Conservation (phyloP, 495 filamentous ascomycete species). For the Podospora comata region DNA sequence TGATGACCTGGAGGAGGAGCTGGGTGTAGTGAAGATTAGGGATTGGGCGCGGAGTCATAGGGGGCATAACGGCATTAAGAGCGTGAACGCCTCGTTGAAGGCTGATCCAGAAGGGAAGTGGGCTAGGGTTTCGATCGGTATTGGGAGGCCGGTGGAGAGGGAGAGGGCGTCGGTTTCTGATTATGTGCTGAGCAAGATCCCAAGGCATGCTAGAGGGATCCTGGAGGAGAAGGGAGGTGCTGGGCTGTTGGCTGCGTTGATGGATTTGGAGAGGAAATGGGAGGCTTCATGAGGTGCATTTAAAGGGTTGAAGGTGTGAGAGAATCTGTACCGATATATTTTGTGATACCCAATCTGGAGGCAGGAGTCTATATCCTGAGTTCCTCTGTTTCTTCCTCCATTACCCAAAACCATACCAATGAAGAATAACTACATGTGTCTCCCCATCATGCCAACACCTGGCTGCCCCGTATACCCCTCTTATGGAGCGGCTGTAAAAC, state of each 20-base stretch:
- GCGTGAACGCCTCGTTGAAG: constrained; percentile 51
- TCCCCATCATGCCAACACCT: too few species aligned
- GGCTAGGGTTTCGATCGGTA: constrained; percentile 62
- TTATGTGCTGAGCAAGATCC: constrained; percentile 68
- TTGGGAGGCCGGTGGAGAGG: constrained; percentile 62
- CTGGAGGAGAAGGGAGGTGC: constrained; percentile 50
- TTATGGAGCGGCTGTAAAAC: too few species aligned
- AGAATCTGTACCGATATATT: not conserved
- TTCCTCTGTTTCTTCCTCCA: too few species aligned
- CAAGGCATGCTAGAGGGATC: constrained; percentile 41
- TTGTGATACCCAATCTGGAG: not conserved
- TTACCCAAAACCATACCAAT: too few species aligned
- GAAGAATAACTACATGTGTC: too few species aligned
- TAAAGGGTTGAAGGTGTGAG: not conserved
- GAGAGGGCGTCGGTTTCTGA: constrained; percentile 56
- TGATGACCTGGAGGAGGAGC: constrained; percentile 71
- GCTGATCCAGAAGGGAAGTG: constrained; percentile 30
- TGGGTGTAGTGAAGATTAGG: constrained; percentile 61
- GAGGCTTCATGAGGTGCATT: constrained; percentile 11
- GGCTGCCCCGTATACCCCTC: too few species aligned
- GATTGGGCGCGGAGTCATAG: constrained; percentile 57
- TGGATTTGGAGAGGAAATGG: constrained; percentile 45
- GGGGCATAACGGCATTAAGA: constrained; percentile 81
- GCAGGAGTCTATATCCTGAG: too few species aligned
- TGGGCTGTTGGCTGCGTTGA: constrained; percentile 50